Percentiles rank a stretch among this genome's conserved stretches.
Evolutionary conservation across 345 rosid genomes (phyloP).

Genomic region (Gossypium sturtianum): DNA sequence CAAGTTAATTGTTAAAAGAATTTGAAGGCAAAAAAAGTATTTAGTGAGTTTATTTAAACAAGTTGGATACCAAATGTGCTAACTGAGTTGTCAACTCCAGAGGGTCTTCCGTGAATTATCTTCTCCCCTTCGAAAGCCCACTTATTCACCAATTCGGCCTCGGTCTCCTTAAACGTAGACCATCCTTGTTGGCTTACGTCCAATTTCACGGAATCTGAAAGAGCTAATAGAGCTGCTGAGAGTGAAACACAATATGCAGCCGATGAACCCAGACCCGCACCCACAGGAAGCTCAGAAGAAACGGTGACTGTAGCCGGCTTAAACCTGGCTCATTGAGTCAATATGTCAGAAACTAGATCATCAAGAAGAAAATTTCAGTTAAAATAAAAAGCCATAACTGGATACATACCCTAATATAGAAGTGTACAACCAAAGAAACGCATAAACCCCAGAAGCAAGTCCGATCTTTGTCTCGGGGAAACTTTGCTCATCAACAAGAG

Average conservation of each 20-base stretch:
- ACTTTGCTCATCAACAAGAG: constrained; percentile 62
- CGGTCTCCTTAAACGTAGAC: constrained; percentile 44
- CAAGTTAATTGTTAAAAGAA: not conserved
- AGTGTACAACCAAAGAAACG: constrained; percentile 87
- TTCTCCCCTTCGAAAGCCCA: constrained; percentile 99
- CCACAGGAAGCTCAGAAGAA: constrained; percentile 78
- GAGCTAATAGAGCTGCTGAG: constrained; percentile 65
- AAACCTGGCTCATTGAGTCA: constrained; percentile 41
- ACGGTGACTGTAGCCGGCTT: constrained; percentile 66
- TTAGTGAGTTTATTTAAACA: not conserved
- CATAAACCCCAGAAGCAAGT: constrained; percentile 65
- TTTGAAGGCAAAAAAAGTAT: not conserved
- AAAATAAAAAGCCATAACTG: not conserved
- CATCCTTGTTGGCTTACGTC: constrained; percentile 45
- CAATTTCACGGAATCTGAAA: constrained; percentile 36
- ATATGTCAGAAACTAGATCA: constrained; percentile 16
- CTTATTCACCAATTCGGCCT: constrained; percentile 65
- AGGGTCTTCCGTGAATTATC: constrained; percentile 92
- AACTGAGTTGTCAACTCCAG: constrained; percentile 96
- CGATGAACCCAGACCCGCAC: constrained; percentile 96
- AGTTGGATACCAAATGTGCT: constrained; percentile 76
- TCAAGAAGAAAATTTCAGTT: not conserved
- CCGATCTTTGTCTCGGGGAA: constrained; percentile 67
- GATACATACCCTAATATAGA: constrained; percentile 70
- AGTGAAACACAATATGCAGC: constrained; percentile 83